Base-by-base conservation (phyloP, 2,329 filamentous ascomycete species). In the Aspergillus vadensis region DNA sequence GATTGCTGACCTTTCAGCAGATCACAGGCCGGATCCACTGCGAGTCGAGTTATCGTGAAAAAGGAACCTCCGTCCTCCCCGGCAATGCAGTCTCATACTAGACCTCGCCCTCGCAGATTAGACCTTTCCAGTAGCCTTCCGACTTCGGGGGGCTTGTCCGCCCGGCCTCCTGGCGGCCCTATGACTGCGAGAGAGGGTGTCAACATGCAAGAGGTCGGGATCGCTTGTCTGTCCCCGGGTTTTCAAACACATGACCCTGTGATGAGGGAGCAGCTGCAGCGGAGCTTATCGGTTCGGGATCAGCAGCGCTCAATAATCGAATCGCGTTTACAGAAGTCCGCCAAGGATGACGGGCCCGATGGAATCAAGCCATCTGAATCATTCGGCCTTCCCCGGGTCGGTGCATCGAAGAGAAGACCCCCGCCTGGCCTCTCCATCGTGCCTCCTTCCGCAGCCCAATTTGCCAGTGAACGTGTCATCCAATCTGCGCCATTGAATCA, bases 241-340 rank as follows among this genome's bases (percentile, higher is more conserved):
- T 98, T 99, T 72, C 88, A 96, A 67, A 98, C 95, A 15, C 91
- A 98, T 70, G 92, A 99, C 76, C 94, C 95, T n/a, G 86, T 90
- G 19, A 96, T 97, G 92, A 89, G 95, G 73, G 92, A 97, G 77
- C 93, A 98, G 77, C 81, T 99, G 56, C 92, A 98, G 78, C 88
- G 94, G 68, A 98, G 95, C 77, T 87, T 97, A 77, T 92, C 91
- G 49, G 93, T 99, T 30, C 85, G 93, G 65, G 94, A 99, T 68
- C 92, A 97, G 74, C 95, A 99, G 77, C 86, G 94, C 67, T 91
- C 92, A 66, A 94, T 99, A 67, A 99, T 99, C 69, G 95, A 98
- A 78, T 88, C 91, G 38, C 87, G 95, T 72, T 80, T 94, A 68
- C 92, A 97, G 71, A 93, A 94, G 77, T 91, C 93, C 53, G 91